Conservation (phyloP, 1,139 yeast genomes). For the Protomyces gravidus region DNA sequence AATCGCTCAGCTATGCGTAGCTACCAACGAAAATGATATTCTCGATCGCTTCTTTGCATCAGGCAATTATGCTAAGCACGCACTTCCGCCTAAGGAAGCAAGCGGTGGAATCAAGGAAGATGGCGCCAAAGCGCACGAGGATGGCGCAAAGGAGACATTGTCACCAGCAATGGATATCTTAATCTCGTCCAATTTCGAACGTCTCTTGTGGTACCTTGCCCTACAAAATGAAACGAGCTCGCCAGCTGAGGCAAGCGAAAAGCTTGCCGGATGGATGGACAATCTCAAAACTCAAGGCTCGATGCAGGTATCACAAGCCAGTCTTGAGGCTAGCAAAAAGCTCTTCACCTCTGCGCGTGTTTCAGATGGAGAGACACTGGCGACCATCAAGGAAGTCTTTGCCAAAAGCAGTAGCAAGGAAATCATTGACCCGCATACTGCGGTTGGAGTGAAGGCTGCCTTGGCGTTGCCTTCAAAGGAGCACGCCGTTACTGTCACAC, state of each 20-base stretch:
- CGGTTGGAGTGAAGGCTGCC: conserved; percentile 85
- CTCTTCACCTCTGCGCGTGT: conserved; percentile 79
- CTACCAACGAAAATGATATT: conserved; percentile 93
- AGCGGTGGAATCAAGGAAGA: conserved; percentile 37
- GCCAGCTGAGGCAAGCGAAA: conserved; percentile 62
- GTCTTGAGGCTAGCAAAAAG: conserved; percentile 59
- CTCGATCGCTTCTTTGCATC: conserved; percentile 83
- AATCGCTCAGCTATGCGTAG: conserved; percentile 75
- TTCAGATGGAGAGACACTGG: conserved; percentile 66
- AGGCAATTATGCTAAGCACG: conserved; percentile 61
- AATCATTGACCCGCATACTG: conserved; percentile 92
- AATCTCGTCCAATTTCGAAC: conserved; percentile 91
- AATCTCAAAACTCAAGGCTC: conserved; percentile 71
- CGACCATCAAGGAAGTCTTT: conserved; percentile 70
- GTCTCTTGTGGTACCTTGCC: conserved; percentile 89
- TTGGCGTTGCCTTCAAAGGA: conserved; percentile 39
- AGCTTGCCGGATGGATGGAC: conserved; percentile 70
- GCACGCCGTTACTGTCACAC: conserved; percentile 59
- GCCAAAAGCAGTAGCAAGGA: conserved; percentile 54
- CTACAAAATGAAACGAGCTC: conserved; percentile 47
- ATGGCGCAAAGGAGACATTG: conserved; percentile 76
- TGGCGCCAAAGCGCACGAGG: conserved; percentile 45
- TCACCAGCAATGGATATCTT: conserved; percentile 99
- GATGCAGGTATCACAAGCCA: conserved; percentile 63
- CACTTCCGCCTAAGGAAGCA: conserved; percentile 16